Percentiles rank a stretch among this genome's conserved stretches.
These are phyloP conservation scores for Penicillium fuscoglaucum DNA, from an alignment of 2,329 filamentous ascomycete genomes.

Conservation along the genomic window DNA sequence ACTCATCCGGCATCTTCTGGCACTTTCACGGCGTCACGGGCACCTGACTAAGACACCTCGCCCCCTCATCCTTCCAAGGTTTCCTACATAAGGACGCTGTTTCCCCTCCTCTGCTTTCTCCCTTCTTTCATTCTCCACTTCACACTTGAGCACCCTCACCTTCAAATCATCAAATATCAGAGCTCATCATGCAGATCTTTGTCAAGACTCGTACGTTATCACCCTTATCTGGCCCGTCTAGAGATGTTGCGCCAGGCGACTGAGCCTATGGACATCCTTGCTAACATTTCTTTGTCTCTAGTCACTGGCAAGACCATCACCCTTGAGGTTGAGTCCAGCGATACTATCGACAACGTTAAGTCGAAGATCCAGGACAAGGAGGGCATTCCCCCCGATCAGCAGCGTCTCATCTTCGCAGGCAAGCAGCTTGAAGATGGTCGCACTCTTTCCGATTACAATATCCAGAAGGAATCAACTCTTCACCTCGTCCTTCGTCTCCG, in stretches of 20 bases:
- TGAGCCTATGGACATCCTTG: background rate
- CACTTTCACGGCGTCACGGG: constrained; percentile 12
- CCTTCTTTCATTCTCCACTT: constrained; percentile 23
- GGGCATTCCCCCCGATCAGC: constrained; percentile 59
- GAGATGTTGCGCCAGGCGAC: constrained; percentile 7
- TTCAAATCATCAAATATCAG: constrained; percentile 15
- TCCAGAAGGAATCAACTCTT: constrained; percentile 65
- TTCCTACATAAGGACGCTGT: constrained; percentile 34
- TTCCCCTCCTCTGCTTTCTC: constrained; percentile 27
- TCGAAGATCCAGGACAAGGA: constrained; percentile 62
- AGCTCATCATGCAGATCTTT: constrained; percentile 86
- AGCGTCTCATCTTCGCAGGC: constrained; percentile 59
- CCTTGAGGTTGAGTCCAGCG: constrained; percentile 52
- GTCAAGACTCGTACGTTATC: constrained; percentile 83
- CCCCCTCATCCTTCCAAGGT: constrained; percentile 18
- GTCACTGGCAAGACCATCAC: constrained; percentile 54
- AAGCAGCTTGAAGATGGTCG: constrained; percentile 61
- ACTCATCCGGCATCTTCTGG: constrained; percentile 28
- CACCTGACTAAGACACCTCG: constrained; percentile 32
- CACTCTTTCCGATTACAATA: constrained; percentile 57
- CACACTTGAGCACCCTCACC: constrained; percentile 10
- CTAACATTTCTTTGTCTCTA: constrained; percentile 30
- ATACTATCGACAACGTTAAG: constrained; percentile 57
- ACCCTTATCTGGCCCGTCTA: constrained; percentile 20
- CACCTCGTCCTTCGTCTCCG: constrained; percentile 74